Evolutionary conservation across 1,139 yeast genomes (phyloP).

Genomic region (Tardiomyces digboiensis): DNA sequence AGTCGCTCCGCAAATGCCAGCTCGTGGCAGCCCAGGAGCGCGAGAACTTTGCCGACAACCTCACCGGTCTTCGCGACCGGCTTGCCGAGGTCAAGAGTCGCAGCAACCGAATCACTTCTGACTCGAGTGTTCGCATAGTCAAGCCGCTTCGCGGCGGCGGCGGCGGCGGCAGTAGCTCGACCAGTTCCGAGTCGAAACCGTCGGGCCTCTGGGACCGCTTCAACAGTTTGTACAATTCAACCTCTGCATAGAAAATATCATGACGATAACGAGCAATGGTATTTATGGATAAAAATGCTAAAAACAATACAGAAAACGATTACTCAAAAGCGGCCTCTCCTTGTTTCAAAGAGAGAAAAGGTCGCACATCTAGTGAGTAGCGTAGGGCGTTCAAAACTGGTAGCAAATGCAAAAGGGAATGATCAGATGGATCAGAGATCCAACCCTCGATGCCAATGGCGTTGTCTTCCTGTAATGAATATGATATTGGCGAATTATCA

Average conservation of each 20-base stretch:
- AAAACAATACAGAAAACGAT: neutral
- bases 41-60: conserved; percentile 42
- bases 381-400: conserved; percentile 78
- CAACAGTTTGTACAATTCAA: conserved; percentile 2
- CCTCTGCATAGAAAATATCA: neutral
- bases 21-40: conserved; percentile 40
- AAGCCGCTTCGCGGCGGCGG: conserved; percentile 59
- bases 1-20: conserved; percentile 43
- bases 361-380: conserved; percentile 79
- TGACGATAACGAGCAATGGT: too few relatives aligned
- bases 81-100: conserved; percentile 21
- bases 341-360: conserved; percentile 59
- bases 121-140: conserved; percentile 35
- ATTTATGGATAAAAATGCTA: too few relatives aligned
- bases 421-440: conserved; percentile 91
- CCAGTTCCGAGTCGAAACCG: neutral
- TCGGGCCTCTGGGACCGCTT: conserved; percentile 9
- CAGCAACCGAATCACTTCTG: conserved; percentile 1
- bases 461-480: conserved; percentile 72
- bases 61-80: conserved; percentile 36
- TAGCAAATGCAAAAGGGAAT: conserved; percentile 65
- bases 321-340: conserved; percentile 64
- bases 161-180: too few relatives aligned
- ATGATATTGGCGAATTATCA: conserved; percentile 90
- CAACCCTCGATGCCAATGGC: conserved; percentile 95